Conservation (phyloP, 75 land plant species). For the Pinus tabuliformis region DNA sequence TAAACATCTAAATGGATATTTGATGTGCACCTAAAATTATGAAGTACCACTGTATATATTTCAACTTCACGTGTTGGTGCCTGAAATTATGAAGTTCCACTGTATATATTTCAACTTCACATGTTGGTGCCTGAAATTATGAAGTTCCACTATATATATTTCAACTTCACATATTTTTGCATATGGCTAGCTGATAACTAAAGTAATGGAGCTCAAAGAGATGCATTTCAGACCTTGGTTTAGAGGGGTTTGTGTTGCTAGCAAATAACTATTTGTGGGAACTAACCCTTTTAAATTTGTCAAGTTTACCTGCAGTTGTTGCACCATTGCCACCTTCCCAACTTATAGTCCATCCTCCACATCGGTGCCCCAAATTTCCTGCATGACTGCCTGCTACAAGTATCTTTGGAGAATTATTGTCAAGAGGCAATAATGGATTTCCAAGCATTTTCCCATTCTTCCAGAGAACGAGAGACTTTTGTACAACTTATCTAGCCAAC, state of each 20-base stretch:
- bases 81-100: too few species aligned
- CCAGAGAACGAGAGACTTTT: conserved; percentile 41
- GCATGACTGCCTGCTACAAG: conserved; percentile 84
- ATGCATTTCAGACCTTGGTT: background rate
- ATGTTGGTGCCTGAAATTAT: too few species aligned
- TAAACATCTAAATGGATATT: too few species aligned
- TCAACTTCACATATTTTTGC: background rate
- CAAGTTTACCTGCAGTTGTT: conserved; percentile 59
- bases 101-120: too few species aligned
- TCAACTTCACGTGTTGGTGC: too few species aligned
- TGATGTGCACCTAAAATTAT: too few species aligned
- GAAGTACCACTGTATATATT: too few species aligned
- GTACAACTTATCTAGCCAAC: conserved; percentile 41
- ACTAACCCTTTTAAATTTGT: background rate
- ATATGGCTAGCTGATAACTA: background rate
- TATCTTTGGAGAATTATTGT: conserved; percentile 55
- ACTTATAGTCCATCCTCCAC: conserved; percentile 88
- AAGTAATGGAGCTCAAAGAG: background rate
- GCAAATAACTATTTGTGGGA: too few species aligned
- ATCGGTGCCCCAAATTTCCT: conserved; percentile 79
- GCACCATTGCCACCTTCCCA: conserved; percentile 68
- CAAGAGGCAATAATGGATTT: conserved; percentile 65
- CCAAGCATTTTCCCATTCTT: conserved; percentile 66
- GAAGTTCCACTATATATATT: background rate
- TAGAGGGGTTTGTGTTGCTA: too few species aligned